Conservation (phyloP, 225 moss, liverwort and hornwort genomes). For the Sphagnum tenellum region DNA sequence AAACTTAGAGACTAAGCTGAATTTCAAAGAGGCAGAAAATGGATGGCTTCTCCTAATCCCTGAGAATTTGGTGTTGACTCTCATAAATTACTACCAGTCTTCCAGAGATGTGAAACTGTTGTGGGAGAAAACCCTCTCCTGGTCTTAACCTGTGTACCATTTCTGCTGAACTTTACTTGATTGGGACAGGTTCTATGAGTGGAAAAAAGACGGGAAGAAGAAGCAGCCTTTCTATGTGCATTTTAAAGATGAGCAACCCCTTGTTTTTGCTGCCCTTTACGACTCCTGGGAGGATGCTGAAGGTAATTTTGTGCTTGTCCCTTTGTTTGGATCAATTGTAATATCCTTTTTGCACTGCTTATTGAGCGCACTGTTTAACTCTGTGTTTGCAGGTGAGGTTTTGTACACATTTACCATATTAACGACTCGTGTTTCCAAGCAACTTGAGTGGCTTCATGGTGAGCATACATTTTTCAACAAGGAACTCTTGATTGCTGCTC, state of each 20-base stretch:
- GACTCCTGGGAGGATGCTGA: slow-evolving; percentile 86
- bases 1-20: neutral
- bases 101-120: too few relatives aligned
- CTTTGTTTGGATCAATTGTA: neutral
- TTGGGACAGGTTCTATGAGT: slow-evolving; percentile 75
- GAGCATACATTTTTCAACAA: slow-evolving; percentile 2
- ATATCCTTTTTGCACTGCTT: neutral
- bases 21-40: too few relatives aligned
- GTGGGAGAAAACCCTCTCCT: too few relatives aligned
- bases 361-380: slow-evolving; percentile 1
- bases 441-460: slow-evolving; percentile 98
- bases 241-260: slow-evolving; percentile 56
- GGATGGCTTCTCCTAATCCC: too few relatives aligned
- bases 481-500: neutral
- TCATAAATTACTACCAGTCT: too few relatives aligned
- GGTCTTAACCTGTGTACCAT: too few relatives aligned
- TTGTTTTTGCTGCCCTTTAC: slow-evolving; percentile 86
- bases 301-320: slow-evolving; percentile 22
- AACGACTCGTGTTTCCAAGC: slow-evolving; percentile 81
- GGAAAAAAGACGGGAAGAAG: slow-evolving; percentile 95
- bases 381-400: slow-evolving; percentile 31
- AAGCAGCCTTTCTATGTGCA: slow-evolving; percentile 94
- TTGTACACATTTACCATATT: slow-evolving; percentile 77
- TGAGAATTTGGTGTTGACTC: too few relatives aligned
- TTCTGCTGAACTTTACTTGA: neutral